Percentiles rank a stretch among this genome's conserved stretches.
These are phyloP conservation scores for Diospyros lotus DNA, from an alignment of 148 eudicot genomes.

Conservation along the genomic window DNA sequence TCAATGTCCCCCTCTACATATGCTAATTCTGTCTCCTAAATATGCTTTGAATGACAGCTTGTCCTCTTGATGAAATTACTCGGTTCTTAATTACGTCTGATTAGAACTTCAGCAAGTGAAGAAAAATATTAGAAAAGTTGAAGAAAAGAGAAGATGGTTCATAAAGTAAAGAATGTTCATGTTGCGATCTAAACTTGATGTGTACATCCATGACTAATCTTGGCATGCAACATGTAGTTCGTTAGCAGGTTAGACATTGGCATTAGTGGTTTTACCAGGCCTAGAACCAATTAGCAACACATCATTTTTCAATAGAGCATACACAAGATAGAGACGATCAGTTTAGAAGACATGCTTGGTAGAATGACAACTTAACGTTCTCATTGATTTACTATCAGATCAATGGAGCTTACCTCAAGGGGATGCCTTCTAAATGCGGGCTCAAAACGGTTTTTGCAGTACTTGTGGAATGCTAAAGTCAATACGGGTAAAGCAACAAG, in stretches of 20 bases:
- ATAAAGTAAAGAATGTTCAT: no score
- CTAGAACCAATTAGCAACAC: not conserved
- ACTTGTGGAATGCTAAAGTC: slow-evolving; percentile 80
- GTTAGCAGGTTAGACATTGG: not conserved
- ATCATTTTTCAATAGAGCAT: not conserved
- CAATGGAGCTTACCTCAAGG: slow-evolving; percentile 60
- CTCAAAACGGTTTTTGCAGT: slow-evolving; percentile 89
- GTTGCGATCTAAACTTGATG: no score
- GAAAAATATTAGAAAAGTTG: no score
- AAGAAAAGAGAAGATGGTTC: no score
- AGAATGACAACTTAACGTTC: not conserved
- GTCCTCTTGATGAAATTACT: no score
- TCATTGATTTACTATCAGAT: not conserved
- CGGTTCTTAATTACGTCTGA: no score
- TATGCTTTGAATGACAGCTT: no score
- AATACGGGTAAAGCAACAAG: slow-evolving; percentile 68
- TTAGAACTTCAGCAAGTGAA: no score
- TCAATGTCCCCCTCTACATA: no score
- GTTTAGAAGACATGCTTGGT: not conserved
- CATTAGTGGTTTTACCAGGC: not conserved
- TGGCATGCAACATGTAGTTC: no score
- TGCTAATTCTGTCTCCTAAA: no score
- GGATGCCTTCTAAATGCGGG: slow-evolving; percentile 87
- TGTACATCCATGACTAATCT: no score
- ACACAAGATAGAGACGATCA: not conserved